phyloP scores from a whole-genome alignment of 352 stramenopile genomes.

The Phytophthora chlamydospora region DNA sequence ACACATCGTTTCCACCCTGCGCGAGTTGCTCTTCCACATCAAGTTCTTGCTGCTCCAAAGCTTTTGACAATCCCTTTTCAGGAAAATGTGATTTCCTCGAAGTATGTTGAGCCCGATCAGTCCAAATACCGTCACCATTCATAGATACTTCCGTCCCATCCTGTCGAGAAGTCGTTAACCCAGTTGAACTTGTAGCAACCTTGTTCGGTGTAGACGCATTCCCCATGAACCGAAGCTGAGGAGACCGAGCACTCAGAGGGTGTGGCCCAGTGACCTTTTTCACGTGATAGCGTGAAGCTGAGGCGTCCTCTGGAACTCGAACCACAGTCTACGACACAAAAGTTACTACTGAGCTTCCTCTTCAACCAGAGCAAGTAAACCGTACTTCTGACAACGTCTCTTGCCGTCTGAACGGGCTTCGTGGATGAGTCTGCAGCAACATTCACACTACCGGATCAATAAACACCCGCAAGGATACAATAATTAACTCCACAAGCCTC shows the following conservation, averaged over 20 bases:
- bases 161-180: neutral
- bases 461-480: neutral
- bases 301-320: neutral
- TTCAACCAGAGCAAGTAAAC: neutral
- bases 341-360: neutral
- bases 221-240: conserved; percentile 6
- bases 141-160: conserved; percentile 9
- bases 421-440: conserved; percentile 34
- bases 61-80: neutral
- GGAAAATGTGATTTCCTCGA: neutral
- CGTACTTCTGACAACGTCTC: conserved; percentile 44
- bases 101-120: neutral
- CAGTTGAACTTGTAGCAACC: neutral
- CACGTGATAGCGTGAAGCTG: conserved; percentile 15
- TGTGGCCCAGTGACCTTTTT: conserved; percentile 15
- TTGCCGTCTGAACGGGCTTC: conserved; percentile 51
- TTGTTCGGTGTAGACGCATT: neutral
- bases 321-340: conserved; percentile 14
- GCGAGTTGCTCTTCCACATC: neutral
- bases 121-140: neutral
- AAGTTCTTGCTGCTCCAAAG: neutral
- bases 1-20: neutral
- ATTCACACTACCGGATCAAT: neutral
- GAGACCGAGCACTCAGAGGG: conserved; percentile 22
- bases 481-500: neutral